These are phyloP conservation scores for Paramecium bursaria DNA, from an alignment of 73 alveolate genomes.

Conservation along the genomic window DNA sequence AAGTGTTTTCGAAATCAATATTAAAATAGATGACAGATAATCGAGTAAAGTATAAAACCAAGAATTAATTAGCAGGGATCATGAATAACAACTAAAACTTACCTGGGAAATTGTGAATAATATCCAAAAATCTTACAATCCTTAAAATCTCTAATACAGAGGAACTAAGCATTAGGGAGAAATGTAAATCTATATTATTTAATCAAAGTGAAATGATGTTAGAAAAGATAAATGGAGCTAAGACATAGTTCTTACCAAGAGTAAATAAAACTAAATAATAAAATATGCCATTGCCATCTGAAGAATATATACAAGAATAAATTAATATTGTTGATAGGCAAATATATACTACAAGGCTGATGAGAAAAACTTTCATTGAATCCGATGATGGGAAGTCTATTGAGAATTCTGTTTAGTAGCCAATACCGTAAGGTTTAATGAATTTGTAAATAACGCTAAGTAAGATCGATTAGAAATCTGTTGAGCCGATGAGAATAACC, in stretches of 20 bases:
- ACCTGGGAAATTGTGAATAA: background rate
- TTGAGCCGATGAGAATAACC: background rate
- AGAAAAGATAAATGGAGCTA: slow-evolving; percentile 49
- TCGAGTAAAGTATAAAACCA: background rate
- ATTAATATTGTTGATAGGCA: slow-evolving; percentile 28
- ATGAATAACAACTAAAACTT: background rate
- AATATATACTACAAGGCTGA: slow-evolving; percentile 2
- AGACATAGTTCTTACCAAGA: slow-evolving; percentile 33
- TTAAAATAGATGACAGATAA: slow-evolving; percentile 22
- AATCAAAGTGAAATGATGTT: slow-evolving; percentile 42
- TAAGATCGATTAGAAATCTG: too few species aligned
- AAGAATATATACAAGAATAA: slow-evolving; percentile 41
- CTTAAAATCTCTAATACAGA: slow-evolving; percentile 9
- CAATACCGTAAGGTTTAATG: slow-evolving; percentile 9
- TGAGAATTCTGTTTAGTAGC: background rate
- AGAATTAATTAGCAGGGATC: background rate
- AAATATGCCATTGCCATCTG: background rate
- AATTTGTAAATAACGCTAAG: too few species aligned
- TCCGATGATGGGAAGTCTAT: background rate
- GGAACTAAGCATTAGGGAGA: slow-evolving; percentile 56
- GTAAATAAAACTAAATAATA: background rate
- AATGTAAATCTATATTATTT: slow-evolving; percentile 5
- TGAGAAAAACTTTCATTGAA: slow-evolving; percentile 12
- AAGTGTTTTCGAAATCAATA: slow-evolving; percentile 18
- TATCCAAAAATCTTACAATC: slow-evolving; percentile 5